Conservation (phyloP, 331 rosid genomes). For the Quercus tomentella region DNA sequence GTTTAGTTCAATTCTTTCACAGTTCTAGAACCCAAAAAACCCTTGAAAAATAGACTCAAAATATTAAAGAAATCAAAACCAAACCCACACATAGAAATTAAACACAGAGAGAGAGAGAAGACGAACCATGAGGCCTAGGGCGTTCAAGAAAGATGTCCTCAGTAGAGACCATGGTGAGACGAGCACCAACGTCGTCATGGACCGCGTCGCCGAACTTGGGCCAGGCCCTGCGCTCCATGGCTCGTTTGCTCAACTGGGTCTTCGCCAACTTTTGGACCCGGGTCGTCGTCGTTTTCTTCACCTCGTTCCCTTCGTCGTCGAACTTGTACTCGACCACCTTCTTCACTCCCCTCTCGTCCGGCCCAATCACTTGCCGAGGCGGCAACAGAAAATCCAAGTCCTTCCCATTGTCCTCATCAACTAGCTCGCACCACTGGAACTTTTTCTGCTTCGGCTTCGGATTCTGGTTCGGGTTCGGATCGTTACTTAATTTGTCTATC, state of each 20-base stretch:
- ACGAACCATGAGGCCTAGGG: slow-evolving; percentile 79
- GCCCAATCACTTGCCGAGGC: slow-evolving; percentile 69
- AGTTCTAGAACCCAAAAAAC: neutral
- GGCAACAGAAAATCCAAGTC: slow-evolving; percentile 79
- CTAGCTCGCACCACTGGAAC: slow-evolving; percentile 81
- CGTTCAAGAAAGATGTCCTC: slow-evolving; percentile 91
- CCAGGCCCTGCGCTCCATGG: slow-evolving; percentile 79
- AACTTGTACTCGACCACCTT: slow-evolving; percentile 69
- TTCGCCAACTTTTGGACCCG: slow-evolving; percentile 77
- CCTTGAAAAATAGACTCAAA: neutral
- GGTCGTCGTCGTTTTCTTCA: slow-evolving; percentile 62
- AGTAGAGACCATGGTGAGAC: slow-evolving; percentile 89
- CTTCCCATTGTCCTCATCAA: slow-evolving; percentile 77
- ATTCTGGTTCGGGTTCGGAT: neutral
- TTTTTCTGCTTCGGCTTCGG: slow-evolving; percentile 7
- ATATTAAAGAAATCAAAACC: neutral
- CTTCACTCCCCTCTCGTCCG: slow-evolving; percentile 75
- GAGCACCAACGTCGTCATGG: slow-evolving; percentile 68
- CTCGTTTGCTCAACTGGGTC: slow-evolving; percentile 80
- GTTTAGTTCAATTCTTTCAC: too few species aligned
- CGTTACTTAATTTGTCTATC: neutral
- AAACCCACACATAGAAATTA: neutral
- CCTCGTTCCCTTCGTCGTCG: slow-evolving; percentile 75
- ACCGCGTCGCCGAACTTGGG: slow-evolving; percentile 90
- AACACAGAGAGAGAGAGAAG: neutral